phyloP scores from a whole-genome alignment of 1,139 yeast species.

The Arxiozyma slooffiae region DNA sequence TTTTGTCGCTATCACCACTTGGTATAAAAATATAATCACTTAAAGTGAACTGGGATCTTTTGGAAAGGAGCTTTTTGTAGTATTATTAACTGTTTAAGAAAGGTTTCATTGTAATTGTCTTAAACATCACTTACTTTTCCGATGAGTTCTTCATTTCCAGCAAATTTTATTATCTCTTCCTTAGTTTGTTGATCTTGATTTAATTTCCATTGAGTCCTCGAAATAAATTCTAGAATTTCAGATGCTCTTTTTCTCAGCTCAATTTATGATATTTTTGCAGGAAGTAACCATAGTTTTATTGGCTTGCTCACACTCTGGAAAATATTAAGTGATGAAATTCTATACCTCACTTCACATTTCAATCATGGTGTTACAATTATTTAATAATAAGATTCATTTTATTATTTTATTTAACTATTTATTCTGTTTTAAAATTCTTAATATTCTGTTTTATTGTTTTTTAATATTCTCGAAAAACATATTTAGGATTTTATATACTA shows the following conservation, averaged over 20 bases:
- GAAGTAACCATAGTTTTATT: constrained; percentile 75
- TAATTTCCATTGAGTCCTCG: constrained; percentile 72
- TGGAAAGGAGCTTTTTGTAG: neutral
- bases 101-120: constrained; percentile 47
- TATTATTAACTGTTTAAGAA: constrained; percentile 21
- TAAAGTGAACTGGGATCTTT: constrained; percentile 5
- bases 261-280: constrained; percentile 57
- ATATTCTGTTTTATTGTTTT: no score
- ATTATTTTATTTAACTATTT: no score
- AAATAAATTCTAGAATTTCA: constrained; percentile 83
- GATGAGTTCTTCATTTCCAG: constrained; percentile 35
- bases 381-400: no score
- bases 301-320: constrained; percentile 63
- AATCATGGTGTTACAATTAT: no score
- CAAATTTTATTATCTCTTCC: constrained; percentile 38
- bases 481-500: no score
- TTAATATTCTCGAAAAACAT: no score
- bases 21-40: neutral
- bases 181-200: constrained; percentile 58
- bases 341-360: no score
- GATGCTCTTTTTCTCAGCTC: constrained; percentile 84
- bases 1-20: constrained; percentile 1
- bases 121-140: constrained; percentile 33
- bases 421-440: no score
- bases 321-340: no score